Conservation (phyloP, 2,329 filamentous ascomycete genomes). For the Bipolaris oryzae region DNA sequence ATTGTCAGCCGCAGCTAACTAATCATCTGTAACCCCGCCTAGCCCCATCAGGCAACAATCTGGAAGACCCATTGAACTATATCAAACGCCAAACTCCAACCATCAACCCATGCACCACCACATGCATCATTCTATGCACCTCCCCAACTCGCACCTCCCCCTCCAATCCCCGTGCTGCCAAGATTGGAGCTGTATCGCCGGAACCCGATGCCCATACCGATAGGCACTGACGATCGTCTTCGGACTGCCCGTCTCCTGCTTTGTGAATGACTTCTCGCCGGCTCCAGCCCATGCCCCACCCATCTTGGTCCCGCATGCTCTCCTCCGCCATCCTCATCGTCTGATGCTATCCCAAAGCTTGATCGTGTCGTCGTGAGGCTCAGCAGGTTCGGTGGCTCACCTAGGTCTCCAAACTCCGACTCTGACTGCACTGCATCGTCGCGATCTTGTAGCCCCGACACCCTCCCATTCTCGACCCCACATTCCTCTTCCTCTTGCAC, state of each 20-base stretch:
- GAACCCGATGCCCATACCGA: slow-evolving; percentile 55
- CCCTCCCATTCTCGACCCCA: background rate
- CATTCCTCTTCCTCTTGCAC: slow-evolving; percentile 26
- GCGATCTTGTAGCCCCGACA: slow-evolving; percentile 2
- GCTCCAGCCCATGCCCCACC: slow-evolving; percentile 19
- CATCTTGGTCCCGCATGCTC: slow-evolving; percentile 16
- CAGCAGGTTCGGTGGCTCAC: slow-evolving; percentile 40
- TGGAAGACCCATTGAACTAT: background rate
- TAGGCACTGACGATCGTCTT: slow-evolving; percentile 51
- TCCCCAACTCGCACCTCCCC: slow-evolving; percentile 44
- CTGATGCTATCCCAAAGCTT: slow-evolving; percentile 31
- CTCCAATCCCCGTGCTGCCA: slow-evolving; percentile 47
- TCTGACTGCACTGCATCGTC: slow-evolving; percentile 37
- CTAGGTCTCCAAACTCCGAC: slow-evolving; percentile 47
- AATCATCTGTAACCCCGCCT: background rate
- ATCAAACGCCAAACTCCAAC: background rate
- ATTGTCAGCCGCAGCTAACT: background rate
- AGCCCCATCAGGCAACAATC: background rate
- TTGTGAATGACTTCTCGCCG: slow-evolving; percentile 35
- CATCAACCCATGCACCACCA: background rate
- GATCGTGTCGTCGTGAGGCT: slow-evolving; percentile 41
- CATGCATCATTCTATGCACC: slow-evolving; percentile 19
- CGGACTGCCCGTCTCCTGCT: slow-evolving; percentile 41
- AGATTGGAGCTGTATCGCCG: slow-evolving; percentile 54
- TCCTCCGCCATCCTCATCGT: slow-evolving; percentile 30